Base-by-base conservation (phyloP, 371 early-diverging fungal species). In the Smittium mucronatum region DNA sequence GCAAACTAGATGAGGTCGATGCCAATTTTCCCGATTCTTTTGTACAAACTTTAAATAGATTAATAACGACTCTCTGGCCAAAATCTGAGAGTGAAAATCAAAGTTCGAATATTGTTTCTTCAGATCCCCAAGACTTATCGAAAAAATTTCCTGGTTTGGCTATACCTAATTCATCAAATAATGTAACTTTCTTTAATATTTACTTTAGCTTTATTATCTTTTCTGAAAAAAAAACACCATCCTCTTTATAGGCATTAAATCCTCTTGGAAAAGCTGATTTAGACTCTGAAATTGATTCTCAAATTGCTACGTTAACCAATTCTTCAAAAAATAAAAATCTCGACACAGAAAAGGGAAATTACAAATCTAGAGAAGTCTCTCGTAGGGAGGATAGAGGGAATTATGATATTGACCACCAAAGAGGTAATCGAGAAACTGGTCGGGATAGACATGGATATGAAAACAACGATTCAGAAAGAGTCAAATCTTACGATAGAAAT, bases 11-110 rank as follows among this genome's bases (percentile, higher is more conserved):
- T 67, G 86, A 87, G 47, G 80, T 81, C 11, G 92, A 85, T 36
- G 89, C 89, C 30, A 94, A 92, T 64, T 92, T 97, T 70, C 85
- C 92, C 0, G 91, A 89, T 15, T 75, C 91, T 0, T 91, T 97
- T 72, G 80, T 94, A 32, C 86, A 85, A 65, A 91, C 88, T 63
- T 75, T 97, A 47, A 89, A 95, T 79, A 87, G 96, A 29, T 84
- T 97, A 31, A 94, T 96, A 70, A 83, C 83, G 8, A 89, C 93
- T 0, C 85, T 96, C 81, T 84, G 86, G 70, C 94, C 96, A 0
- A 89, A 85, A 68, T 58, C 78, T 57, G 34, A 79, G 69, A 70
- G 66, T 67, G 33, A 70, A 58, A 58, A 69, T 59, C 25, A 58
- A 72, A 73, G 75, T 34, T 64, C 70, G 21, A 70, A 59, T 2